phyloP scores from a whole-genome alignment of 1,284 basidiomycete species.

The Coriolopsis trogii region DNA sequence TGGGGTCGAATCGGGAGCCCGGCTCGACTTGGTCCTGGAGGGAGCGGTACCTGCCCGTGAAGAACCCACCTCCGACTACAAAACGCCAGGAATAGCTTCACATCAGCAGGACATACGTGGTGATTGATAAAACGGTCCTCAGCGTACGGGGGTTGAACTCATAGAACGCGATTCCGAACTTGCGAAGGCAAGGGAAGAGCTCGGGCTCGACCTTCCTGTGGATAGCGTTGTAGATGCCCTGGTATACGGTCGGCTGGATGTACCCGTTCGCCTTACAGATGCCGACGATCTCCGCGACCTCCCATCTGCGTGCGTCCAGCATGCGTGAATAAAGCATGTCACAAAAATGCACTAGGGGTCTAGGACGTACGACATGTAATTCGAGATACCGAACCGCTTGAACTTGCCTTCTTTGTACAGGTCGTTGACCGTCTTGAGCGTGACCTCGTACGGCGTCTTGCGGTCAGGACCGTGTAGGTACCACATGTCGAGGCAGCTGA shows the following conservation, averaged over 20 bases:
- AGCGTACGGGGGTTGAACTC: slow-evolving; percentile 52
- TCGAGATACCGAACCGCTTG: slow-evolving; percentile 53
- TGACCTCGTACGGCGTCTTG: slow-evolving; percentile 47
- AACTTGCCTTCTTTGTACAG: slow-evolving; percentile 51
- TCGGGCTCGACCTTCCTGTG: slow-evolving; percentile 58
- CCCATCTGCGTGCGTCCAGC: slow-evolving; percentile 43
- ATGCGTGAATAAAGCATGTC: not conserved
- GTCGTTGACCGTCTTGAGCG: slow-evolving; percentile 50
- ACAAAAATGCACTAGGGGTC: too few species aligned
- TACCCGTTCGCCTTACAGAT: slow-evolving; percentile 59
- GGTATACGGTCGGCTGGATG: slow-evolving; percentile 69
- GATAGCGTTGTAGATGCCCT: slow-evolving; percentile 64
- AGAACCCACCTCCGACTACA: slow-evolving; percentile 42
- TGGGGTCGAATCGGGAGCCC: slow-evolving; percentile 45
- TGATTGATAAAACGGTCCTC: not conserved
- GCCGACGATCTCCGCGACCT: slow-evolving; percentile 65
- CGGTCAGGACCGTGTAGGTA: slow-evolving; percentile 62
- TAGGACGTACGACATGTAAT: slow-evolving; percentile 47
- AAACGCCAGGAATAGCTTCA: not conserved
- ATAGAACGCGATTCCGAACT: slow-evolving; percentile 64
- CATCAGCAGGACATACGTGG: not conserved
- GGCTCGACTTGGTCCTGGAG: slow-evolving; percentile 35
- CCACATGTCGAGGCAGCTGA: slow-evolving; percentile 43
- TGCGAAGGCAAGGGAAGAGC: slow-evolving; percentile 64
- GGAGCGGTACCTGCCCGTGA: slow-evolving; percentile 39